Base-by-base conservation (phyloP, 345 rosid genomes). In the Hibiscus mutabilis region DNA sequence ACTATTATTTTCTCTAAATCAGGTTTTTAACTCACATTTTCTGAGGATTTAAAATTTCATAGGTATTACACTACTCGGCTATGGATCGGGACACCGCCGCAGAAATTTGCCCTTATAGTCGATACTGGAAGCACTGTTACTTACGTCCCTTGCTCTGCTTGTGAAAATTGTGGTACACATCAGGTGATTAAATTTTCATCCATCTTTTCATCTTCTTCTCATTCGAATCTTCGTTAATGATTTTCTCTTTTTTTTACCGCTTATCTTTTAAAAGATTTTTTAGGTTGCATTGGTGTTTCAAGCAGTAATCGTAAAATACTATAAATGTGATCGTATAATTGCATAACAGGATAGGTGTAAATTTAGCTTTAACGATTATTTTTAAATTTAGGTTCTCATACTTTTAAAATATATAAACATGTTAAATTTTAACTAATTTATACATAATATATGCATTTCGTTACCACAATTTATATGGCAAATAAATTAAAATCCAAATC, bases 81-180 rank as follows among this genome's bases (percentile, higher is more conserved):
- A 11, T 94, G 86, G 95, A 94, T 94, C 82, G 98, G 98, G 65
- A 90, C 96, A 42, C 98, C 97, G 1, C 96, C 98, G 2, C 98
- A 94, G 85, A 84, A 53, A 78, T 94, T 94, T 73, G 88, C 96
- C 18, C 87, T 94, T 10, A 91, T 94, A 49, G 97, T 90, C 1
- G 97, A 94, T 80, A 88, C 96, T 0, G 97, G 98, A 8, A 94
- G 97, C 66, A 89, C 93, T 47, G 96, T 91, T 29, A 94, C 98
- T 14, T 94, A 89, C 21, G 97, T 94, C 13, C 97, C 98, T 21
- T 94, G 97, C 75, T 78, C 93, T 6, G 75, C 81, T 58, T 91
- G 97, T 69, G 88, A 84, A 65, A 93, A 83, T 3, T 94, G 98
- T 76, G 98, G 98, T 66, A 79, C 61, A 13, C 98, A 94, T 62